Evolutionary conservation across 1,139 yeast species (phyloP), one percentile per base, ranked within the genome.

Genomic region (Saccharomyces hybrid): DNA sequence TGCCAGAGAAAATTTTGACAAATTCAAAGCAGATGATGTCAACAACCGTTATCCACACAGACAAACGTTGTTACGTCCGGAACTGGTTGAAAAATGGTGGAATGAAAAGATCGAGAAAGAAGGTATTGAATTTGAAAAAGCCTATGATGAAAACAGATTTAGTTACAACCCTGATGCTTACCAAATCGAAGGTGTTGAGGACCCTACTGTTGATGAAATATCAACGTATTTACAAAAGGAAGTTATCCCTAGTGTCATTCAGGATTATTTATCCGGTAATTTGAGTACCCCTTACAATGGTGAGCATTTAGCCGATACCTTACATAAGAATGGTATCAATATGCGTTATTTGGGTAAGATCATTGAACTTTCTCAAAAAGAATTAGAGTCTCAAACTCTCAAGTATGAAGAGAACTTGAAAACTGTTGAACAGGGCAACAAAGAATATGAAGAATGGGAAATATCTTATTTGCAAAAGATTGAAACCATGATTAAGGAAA

Each of bases 81-180:
- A 93, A 73, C 93, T 96, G 11, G 82, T 93, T 52, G 91, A 85
- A 63, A 88, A 84, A 64, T 91, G 96, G 96, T 89, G 95, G 86
- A 81, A 81, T 65, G 72, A 82, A 61, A 82, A 84, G 65, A 79
- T 85, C 8, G 81, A 86, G 23, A 78, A 75, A 26, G 78, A 81
- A 29, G 63, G 60, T 25, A 44, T 60, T 9, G 58, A 59, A 50
- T 71, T 76, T 14, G 79, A 76, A 54, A 74, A 75, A 38, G 85
- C 79, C 3, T 76, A 85, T 58, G 85, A 86, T 49, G 76, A 83
- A 47, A 77, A 80, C 53, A 72, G 76, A 57, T 81, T 80, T 59
- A 71, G 81, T 3, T 76, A 90, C 67, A 86, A 90, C 67, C 91
- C 96, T 3, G 97, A 93, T 72, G 87, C 88, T 1, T 86, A 84